Conservation (phyloP, 805 yeast genomes). For the Hagleromyces aurorensis region DNA sequence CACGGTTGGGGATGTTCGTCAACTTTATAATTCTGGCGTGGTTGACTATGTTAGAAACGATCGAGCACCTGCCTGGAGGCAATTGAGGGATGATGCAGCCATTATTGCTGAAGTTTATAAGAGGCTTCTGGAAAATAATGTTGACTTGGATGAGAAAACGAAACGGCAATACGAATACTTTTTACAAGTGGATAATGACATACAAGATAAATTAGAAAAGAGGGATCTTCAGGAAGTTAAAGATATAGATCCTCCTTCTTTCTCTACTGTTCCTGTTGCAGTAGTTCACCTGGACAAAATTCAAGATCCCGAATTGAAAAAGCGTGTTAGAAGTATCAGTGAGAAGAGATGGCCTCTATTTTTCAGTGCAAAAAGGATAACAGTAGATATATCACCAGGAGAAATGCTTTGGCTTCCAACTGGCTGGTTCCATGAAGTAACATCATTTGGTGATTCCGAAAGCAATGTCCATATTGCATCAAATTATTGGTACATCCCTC, state of each 20-base stretch:
- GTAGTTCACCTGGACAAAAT: constrained; percentile 54
- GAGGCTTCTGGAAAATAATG: constrained; percentile 34
- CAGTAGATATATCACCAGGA: constrained; percentile 49
- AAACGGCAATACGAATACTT: constrained; percentile 18
- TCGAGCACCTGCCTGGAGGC: constrained; percentile 56
- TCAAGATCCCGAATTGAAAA: constrained; percentile 21
- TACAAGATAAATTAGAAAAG: constrained; percentile 12
- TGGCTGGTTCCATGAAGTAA: constrained; percentile 80
- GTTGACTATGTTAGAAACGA: constrained; percentile 52
- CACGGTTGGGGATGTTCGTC: constrained; percentile 56
- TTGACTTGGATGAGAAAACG: constrained; percentile 16
- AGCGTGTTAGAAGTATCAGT: constrained; percentile 32
- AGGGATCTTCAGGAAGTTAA: constrained; percentile 8
- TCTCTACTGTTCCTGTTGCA: constrained; percentile 55
- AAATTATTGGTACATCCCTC: constrained; percentile 73
- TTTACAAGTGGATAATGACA: constrained; percentile 26
- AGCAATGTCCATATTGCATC: constrained; percentile 48
- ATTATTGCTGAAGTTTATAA: constrained; percentile 41
- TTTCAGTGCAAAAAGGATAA: constrained; percentile 34
- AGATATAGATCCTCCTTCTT: constrained; percentile 57
- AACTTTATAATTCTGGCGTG: constrained; percentile 52
- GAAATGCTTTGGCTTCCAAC: constrained; percentile 65
- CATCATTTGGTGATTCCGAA: constrained; percentile 42
- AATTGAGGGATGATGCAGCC: constrained; percentile 55
- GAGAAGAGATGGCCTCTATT: constrained; percentile 43